A percentile compares a stretch with the other conserved stretches of the same genome.
Conservation (phyloP, 352 stramenopile genomes). For the Elongisporangium undulatum region DNA sequence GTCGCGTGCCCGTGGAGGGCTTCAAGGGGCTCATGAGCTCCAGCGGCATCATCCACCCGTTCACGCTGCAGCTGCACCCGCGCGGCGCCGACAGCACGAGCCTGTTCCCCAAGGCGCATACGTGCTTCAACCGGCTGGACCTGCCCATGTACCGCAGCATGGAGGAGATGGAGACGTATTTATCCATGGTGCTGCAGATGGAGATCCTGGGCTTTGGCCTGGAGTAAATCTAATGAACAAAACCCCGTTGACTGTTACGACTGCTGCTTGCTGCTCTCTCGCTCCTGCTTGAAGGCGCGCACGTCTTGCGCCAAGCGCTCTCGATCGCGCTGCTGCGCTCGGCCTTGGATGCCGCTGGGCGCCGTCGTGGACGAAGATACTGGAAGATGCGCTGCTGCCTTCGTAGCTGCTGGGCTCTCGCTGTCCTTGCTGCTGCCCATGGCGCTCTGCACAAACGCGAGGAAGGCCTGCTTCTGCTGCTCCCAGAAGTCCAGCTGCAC, state of each 20-base stretch:
- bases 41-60: conserved; percentile 74
- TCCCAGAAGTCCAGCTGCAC: conserved; percentile 16
- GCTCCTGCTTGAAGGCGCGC: conserved; percentile 17
- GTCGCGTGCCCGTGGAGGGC: conserved; percentile 72
- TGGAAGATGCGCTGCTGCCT: conserved; percentile 4
- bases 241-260: not conserved
- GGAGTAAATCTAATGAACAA: conserved; percentile 17
- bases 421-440: conserved; percentile 3
- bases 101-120: conserved; percentile 74
- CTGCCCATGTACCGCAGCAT: conserved; percentile 61
- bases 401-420: too few species aligned
- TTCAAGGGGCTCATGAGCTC: conserved; percentile 78
- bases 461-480: conserved; percentile 31
- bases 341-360: conserved; percentile 38
- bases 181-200: conserved; percentile 73
- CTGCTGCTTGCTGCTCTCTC: conserved; percentile 4
- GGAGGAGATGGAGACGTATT: conserved; percentile 70
- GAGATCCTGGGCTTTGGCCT: conserved; percentile 46
- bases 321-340: conserved; percentile 42
- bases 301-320: conserved; percentile 46
- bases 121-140: conserved; percentile 83
- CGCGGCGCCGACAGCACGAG: conserved; percentile 32
- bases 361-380: conserved; percentile 3
- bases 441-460: conserved; percentile 16
- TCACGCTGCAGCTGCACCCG: conserved; percentile 73